These are phyloP conservation scores for Phytopythium litorale DNA, from an alignment of 352 stramenopile species.

Conservation along the genomic window DNA sequence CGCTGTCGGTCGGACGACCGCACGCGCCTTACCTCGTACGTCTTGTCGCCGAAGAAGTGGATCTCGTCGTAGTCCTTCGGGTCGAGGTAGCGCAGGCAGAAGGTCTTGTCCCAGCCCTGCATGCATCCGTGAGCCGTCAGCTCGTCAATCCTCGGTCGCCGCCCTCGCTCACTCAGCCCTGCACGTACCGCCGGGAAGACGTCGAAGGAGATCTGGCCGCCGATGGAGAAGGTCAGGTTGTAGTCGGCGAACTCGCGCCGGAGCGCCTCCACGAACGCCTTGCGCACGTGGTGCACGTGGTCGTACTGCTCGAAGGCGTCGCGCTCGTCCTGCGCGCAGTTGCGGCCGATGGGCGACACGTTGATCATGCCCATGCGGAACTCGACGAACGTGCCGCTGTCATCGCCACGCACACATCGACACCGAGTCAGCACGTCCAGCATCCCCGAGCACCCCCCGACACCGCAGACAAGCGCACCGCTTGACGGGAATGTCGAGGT, in stretches of 20 bases:
- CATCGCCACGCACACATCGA: background rate
- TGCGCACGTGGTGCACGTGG: slow-evolving; percentile 90
- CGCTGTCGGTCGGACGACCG: background rate
- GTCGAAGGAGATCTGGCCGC: slow-evolving; percentile 99
- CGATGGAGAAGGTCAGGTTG: slow-evolving; percentile 97
- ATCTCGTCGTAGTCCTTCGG: slow-evolving; percentile 97
- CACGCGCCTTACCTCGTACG: slow-evolving; percentile 73
- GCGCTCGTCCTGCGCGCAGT: slow-evolving; percentile 97
- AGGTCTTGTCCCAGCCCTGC: slow-evolving; percentile 99
- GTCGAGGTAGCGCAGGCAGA: slow-evolving; percentile 94
- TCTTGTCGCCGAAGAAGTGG: slow-evolving; percentile 99
- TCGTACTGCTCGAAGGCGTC: slow-evolving; percentile 98
- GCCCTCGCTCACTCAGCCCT: background rate
- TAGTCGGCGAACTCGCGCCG: slow-evolving; percentile 93
- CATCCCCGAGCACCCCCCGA: no score
- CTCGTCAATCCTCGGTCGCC: background rate
- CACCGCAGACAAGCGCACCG: slow-evolving; percentile 25
- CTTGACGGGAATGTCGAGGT: slow-evolving; percentile 97
- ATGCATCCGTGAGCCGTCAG: background rate
- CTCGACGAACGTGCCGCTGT: slow-evolving; percentile 97
- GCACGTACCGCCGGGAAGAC: slow-evolving; percentile 88
- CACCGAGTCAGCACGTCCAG: background rate
- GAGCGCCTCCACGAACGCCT: slow-evolving; percentile 96
- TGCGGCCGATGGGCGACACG: slow-evolving; percentile 97
- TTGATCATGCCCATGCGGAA: slow-evolving; percentile 99